Conservation (phyloP, 2,329 filamentous ascomycete species). For the Colletotrichum somersetense region DNA sequence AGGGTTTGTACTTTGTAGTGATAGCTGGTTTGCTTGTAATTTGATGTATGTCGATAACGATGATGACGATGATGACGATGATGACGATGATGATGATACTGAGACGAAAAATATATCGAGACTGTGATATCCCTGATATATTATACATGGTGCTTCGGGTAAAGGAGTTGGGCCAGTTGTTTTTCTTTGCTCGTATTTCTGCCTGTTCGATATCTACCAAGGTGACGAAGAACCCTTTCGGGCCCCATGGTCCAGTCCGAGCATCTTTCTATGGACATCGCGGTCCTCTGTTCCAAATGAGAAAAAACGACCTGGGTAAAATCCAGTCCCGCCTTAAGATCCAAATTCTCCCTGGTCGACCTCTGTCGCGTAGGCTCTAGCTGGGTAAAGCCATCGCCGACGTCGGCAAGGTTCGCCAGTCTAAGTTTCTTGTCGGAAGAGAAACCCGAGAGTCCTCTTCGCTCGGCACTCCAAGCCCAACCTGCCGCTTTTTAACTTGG, state of each 20-base stretch:
- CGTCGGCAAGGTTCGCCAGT: too few relatives aligned
- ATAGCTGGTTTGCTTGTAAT: not conserved
- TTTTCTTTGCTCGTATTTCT: not conserved
- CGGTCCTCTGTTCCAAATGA: too few relatives aligned
- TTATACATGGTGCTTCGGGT: not conserved
- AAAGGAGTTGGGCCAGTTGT: not conserved
- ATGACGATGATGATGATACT: not conserved
- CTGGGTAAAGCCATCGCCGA: not conserved
- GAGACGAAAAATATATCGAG: too few relatives aligned
- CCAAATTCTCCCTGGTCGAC: not conserved
- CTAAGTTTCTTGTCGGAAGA: too few relatives aligned
- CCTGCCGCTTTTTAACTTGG: not conserved
- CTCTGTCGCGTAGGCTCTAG: not conserved
- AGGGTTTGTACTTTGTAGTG: too few relatives aligned
- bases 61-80: too few relatives aligned
- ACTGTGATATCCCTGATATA: too few relatives aligned
- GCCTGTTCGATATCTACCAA: not conserved
- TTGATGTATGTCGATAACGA: not conserved
- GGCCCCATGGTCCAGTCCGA: not conserved
- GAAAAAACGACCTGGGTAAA: too few relatives aligned
- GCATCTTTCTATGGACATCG: not conserved
- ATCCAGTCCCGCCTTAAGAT: not conserved
- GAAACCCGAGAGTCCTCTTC: not conserved
- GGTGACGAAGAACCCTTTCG: too few relatives aligned
- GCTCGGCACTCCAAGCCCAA: not conserved